phyloP scores from a whole-genome alignment of 1,284 basidiomycete genomes.

The Malassezia yamatoensis region DNA sequence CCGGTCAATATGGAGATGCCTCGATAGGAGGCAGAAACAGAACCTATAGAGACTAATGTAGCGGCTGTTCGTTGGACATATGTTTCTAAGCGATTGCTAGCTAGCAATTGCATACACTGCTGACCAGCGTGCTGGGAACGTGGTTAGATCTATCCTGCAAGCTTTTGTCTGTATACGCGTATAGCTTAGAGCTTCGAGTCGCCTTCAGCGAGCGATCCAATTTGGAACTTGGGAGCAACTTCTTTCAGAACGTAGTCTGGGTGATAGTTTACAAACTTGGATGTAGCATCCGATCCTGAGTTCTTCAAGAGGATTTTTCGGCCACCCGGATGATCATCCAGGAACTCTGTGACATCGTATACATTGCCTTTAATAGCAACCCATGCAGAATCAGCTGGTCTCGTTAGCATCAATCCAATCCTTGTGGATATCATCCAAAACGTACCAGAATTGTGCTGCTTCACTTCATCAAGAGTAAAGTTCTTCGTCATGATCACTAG shows the following conservation, averaged over 20 bases:
- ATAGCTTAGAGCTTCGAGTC: conserved; percentile 29
- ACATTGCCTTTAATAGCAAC: conserved; percentile 42
- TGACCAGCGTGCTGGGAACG: too few relatives aligned
- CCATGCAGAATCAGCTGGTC: conserved; percentile 43
- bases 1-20: too few relatives aligned
- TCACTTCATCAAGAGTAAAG: conserved; percentile 15
- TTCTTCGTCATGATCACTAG: conserved; percentile 8
- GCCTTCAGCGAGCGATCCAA: conserved; percentile 37
- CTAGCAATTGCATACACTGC: too few relatives aligned
- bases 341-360: conserved; percentile 46
- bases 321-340: conserved; percentile 47
- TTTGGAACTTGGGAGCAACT: conserved; percentile 28
- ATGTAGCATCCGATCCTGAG: conserved; percentile 43
- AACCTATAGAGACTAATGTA: too few relatives aligned
- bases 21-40: too few relatives aligned
- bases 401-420: too few relatives aligned
- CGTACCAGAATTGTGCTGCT: conserved; percentile 16
- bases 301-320: conserved; percentile 47
- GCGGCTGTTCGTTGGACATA: too few relatives aligned
- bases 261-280: conserved; percentile 45
- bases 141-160: too few relatives aligned
- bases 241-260: conserved; percentile 41
- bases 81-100: too few relatives aligned
- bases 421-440: not conserved
- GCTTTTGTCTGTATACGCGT: too few relatives aligned